A percentile compares a stretch with the other conserved stretches of the same genome.
Conservation (phyloP, 169 alveolate genomes). For the Babesia sp. region DNA sequence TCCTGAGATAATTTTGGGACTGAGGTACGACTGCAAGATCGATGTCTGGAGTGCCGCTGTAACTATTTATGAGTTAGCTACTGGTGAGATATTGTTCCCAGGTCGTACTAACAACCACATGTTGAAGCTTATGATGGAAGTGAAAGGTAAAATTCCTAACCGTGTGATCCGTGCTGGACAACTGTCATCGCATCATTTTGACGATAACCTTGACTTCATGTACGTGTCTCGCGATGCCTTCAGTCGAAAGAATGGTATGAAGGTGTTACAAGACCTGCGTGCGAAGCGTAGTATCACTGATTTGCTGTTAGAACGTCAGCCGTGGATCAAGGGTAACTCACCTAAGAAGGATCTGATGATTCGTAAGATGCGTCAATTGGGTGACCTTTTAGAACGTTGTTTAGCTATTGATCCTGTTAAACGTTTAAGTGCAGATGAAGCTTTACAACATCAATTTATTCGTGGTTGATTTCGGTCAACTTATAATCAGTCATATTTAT, state of each 20-base stretch:
- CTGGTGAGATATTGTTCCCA: slow-evolving; percentile 95
- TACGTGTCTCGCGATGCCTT: slow-evolving; percentile 76
- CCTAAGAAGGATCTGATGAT: slow-evolving; percentile 58
- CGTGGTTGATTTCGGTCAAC: slow-evolving; percentile 72
- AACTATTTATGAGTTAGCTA: slow-evolving; percentile 94
- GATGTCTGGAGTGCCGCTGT: slow-evolving; percentile 97
- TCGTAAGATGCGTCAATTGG: slow-evolving; percentile 80
- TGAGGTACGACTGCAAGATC: slow-evolving; percentile 85
- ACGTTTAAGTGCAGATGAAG: slow-evolving; percentile 94
- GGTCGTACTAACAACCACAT: slow-evolving; percentile 95
- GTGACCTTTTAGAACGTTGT: slow-evolving; percentile 93
- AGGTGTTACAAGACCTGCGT: slow-evolving; percentile 78
- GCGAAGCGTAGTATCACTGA: slow-evolving; percentile 81
- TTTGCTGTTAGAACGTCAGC: slow-evolving; percentile 75
- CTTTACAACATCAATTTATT: slow-evolving; percentile 91
- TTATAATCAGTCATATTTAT: background rate
- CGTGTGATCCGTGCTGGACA: slow-evolving; percentile 88
- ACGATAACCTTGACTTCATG: slow-evolving; percentile 77
- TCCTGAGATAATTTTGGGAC: slow-evolving; percentile 96
- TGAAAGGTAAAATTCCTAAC: slow-evolving; percentile 91
- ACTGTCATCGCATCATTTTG: slow-evolving; percentile 83
- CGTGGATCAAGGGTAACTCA: slow-evolving; percentile 42
- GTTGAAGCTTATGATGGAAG: slow-evolving; percentile 92
- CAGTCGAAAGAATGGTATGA: slow-evolving; percentile 79
- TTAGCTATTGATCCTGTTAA: slow-evolving; percentile 92